Evolutionary conservation across 371 early-diverging fungal genomes (phyloP), one percentile per base, ranked within the genome.

Genomic region (Circinella umbellata): DNA sequence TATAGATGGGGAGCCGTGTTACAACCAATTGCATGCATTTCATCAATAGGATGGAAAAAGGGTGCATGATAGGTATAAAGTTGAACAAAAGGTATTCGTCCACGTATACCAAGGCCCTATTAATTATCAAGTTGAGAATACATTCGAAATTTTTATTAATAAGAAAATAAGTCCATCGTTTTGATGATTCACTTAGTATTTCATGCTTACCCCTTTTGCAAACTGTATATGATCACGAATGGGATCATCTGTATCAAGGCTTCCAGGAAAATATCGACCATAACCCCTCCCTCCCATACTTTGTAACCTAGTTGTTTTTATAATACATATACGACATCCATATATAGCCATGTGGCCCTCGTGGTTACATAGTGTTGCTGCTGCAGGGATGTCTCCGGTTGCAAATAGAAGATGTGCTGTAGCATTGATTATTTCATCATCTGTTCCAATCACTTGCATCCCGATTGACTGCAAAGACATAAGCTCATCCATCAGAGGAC

Each of bases 371-470:
- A 69, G 49, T 15, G 35, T 18, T 42, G 69, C 54, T 14, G 38
- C 63, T 7, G 36, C 69, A 36, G 69, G 69, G 4, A 69, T 69
- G 39, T 69, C 63, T 13, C 63, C 69, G 14, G 69, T 46, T 11
- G 63, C 69, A 1, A 64, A 10, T 9, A 69, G 15, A 6, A 64
- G 38, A 39, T 69, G 69, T 37, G 48, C 62, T n/a, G n/a, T 20
- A 4, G 63, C 61, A 13, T 17, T 38, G 14, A 38, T 51, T 7
- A 3, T 6, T 9, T n/a, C 11, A 18, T 51, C 55, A 13, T 69
- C 63, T 11, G n/a, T 7, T 14, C 51, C 3, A 11, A 8, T 17
- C 1, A 69, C 69, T 8, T 62, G 0, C 39, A 69, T n/a, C 13
- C 63, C 63, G 7, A 0, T 3, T 6, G n/a, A 18, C 63, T 62